A percentile compares a stretch with the other conserved stretches of the same genome.
phyloP scores from a whole-genome alignment of 768 basidiomycete genomes.

The Podaxis mareebaensis region DNA sequence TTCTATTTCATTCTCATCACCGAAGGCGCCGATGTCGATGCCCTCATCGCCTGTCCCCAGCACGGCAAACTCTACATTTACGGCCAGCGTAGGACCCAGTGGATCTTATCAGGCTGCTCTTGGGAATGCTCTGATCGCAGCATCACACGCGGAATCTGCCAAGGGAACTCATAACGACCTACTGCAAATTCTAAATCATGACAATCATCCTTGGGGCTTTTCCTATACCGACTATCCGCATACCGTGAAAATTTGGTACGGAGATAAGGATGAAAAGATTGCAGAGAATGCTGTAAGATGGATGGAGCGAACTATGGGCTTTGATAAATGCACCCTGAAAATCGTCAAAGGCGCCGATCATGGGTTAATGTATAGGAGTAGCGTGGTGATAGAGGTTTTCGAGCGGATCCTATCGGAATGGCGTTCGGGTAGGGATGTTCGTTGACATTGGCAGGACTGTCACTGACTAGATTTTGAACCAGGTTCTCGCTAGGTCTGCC shows the following conservation, averaged over 20 bases:
- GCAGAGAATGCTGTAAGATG: constrained; percentile 87
- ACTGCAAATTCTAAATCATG: constrained; percentile 88
- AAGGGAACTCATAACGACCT: constrained; percentile 91
- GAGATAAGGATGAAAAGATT: constrained; percentile 92
- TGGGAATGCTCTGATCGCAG: constrained; percentile 89
- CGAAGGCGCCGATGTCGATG: constrained; percentile 41
- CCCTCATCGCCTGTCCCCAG: constrained; percentile 56
- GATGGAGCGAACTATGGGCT: constrained; percentile 87
- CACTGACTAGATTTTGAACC: neutral
- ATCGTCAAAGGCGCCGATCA: constrained; percentile 91
- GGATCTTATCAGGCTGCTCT: constrained; percentile 65
- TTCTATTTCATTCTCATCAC: constrained; percentile 70
- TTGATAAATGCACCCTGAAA: constrained; percentile 72
- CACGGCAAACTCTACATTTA: constrained; percentile 36
- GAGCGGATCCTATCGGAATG: constrained; percentile 67
- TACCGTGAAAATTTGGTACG: constrained; percentile 86
- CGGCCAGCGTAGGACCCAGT: constrained; percentile 28
- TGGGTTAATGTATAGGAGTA: constrained; percentile 89
- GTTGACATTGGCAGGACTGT: neutral
- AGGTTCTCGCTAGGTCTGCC: constrained; percentile 5
- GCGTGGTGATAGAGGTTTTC: constrained; percentile 82
- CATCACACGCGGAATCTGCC: constrained; percentile 93
- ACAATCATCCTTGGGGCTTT: constrained; percentile 88
- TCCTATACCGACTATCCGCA: constrained; percentile 80
- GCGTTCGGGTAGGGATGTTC: constrained; percentile 30